These are phyloP conservation scores for Astrocystis sublimbata DNA, from an alignment of 495 filamentous ascomycete genomes.

Conservation along the genomic window DNA sequence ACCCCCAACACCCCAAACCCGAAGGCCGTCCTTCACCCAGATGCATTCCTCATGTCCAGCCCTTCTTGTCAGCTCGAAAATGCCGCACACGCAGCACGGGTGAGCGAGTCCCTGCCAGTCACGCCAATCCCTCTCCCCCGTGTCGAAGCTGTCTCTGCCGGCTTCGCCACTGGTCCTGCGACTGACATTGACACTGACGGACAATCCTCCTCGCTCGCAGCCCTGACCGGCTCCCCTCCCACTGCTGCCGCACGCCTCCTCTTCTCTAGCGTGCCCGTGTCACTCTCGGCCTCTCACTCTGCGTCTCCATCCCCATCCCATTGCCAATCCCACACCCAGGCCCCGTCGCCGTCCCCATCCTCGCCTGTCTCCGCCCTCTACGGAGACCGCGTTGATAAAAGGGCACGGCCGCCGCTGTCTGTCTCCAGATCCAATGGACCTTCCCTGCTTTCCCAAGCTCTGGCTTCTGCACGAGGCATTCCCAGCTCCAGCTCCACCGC, in stretches of 20 bases:
- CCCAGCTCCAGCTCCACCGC: constrained; percentile 21
- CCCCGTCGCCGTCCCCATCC: constrained; percentile 28
- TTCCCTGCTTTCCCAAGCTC: constrained; percentile 53
- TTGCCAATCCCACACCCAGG: too few relatives aligned
- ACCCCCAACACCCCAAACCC: too few relatives aligned
- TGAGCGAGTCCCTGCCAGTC: constrained; percentile 37
- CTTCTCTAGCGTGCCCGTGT: constrained; percentile 22
- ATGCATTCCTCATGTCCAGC: constrained; percentile 56
- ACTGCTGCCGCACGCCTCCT: constrained; percentile 29
- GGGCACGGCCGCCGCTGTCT: constrained; percentile 42
- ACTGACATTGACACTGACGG: constrained; percentile 28
- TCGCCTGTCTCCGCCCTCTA: constrained; percentile 29
- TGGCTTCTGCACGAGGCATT: constrained; percentile 55
- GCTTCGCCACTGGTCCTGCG: constrained; percentile 27
- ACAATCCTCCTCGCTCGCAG: constrained; percentile 25
- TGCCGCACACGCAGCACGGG: constrained; percentile 51
- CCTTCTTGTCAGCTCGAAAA: constrained; percentile 45
- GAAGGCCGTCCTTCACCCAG: constrained; percentile 39
- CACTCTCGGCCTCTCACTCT: constrained; percentile 31
- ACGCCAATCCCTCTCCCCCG: constrained; percentile 29
- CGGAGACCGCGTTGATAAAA: constrained; percentile 48
- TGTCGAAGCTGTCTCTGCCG: constrained; percentile 21
- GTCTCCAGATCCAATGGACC: constrained; percentile 44
- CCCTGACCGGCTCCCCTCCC: constrained; percentile 30
- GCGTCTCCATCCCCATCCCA: too few relatives aligned